Conservation (phyloP, 805 yeast species). For the Isabelozyma pseudorhagii region DNA sequence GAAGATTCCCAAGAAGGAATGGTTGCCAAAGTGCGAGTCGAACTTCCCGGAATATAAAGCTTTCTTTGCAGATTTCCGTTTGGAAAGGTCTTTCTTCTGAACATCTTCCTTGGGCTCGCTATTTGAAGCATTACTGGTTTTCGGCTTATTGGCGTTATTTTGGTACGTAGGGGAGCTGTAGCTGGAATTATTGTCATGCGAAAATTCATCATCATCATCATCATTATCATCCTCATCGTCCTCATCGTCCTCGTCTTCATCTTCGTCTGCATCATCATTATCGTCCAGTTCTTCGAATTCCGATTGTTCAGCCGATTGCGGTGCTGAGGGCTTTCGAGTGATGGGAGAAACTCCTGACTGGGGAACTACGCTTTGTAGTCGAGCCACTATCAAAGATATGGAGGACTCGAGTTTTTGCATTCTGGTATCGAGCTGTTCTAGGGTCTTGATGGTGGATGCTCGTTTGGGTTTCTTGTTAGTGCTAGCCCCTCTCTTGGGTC, state of each 20-base stretch:
- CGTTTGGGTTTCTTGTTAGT: background rate
- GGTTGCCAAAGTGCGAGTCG: constrained; percentile 31
- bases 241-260: background rate
- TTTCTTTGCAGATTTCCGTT: background rate
- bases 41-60: background rate
- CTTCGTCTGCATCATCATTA: background rate
- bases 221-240: constrained; percentile 3
- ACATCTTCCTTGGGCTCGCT: background rate
- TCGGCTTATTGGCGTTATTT: background rate
- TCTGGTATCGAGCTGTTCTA: constrained; percentile 1
- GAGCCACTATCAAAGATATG: background rate
- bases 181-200: background rate
- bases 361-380: background rate
- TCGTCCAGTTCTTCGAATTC: background rate
- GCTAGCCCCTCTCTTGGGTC: constrained; percentile 4
- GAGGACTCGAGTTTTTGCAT: constrained; percentile 1
- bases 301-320: background rate
- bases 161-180: background rate
- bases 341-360: background rate
- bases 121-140: background rate
- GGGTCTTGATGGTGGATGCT: background rate
- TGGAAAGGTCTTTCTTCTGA: background rate
- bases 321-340: background rate
- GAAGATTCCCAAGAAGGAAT: constrained; percentile 33
- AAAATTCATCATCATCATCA: background rate